Percentiles rank a stretch among this genome's conserved stretches.
These are phyloP conservation scores for Russula compacta DNA, from an alignment of 768 basidiomycete genomes.

Conservation along the genomic window DNA sequence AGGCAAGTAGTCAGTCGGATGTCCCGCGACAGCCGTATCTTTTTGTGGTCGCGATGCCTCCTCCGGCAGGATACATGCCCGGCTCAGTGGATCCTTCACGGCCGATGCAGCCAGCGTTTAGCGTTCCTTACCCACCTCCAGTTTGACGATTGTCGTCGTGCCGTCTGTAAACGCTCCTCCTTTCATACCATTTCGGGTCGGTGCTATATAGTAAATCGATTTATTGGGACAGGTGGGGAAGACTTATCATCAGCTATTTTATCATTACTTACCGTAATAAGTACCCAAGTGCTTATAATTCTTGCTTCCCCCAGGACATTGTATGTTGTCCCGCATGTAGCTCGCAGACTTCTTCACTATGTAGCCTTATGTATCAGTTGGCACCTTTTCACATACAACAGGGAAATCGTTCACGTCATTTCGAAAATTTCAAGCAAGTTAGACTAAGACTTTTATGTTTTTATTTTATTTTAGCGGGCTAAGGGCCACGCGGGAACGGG, in stretches of 20 bases:
- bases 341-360: not conserved
- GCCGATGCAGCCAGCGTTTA: not conserved
- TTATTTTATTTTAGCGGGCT: not conserved
- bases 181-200: not conserved
- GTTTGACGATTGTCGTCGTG: not conserved
- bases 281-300: not conserved
- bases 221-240: not conserved
- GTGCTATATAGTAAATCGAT: not conserved
- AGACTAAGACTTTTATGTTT: not conserved
- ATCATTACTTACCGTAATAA: not conserved
- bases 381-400: not conserved
- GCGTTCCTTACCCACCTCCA: not conserved
- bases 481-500: not conserved
- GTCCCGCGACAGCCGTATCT: conserved; percentile 5
- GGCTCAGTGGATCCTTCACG: not conserved
- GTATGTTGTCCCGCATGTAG: not conserved
- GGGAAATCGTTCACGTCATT: not conserved
- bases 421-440: not conserved
- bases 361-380: not conserved
- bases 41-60: conserved; percentile 16
- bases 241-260: conserved; percentile 3
- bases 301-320: not conserved
- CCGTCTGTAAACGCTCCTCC: too few relatives aligned
- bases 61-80: not conserved
- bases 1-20: conserved; percentile 6